Percentiles rank a stretch among this genome's conserved stretches.
These are phyloP conservation scores for Aspergillus awamori DNA, from an alignment of 2,329 filamentous ascomycete genomes.

Conservation along the genomic window DNA sequence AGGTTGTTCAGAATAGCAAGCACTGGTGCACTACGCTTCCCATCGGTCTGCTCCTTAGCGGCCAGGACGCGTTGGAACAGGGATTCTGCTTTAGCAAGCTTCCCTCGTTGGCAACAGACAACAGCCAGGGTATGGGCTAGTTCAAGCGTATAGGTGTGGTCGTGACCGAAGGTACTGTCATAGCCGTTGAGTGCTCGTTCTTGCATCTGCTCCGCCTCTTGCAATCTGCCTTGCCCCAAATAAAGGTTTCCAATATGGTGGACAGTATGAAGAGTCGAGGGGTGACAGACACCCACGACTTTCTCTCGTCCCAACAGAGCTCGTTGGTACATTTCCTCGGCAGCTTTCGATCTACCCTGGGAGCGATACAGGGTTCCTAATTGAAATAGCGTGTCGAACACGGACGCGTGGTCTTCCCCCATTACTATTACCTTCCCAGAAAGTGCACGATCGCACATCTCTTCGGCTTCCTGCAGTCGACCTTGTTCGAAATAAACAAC, in stretches of 20 bases:
- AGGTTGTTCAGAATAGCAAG: background rate
- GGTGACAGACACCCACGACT: conserved; percentile 7
- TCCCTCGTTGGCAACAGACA: background rate
- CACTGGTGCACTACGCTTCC: background rate
- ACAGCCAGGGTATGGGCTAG: background rate
- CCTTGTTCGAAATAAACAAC: conserved; percentile 21
- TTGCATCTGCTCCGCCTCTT: background rate
- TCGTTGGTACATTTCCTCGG: conserved; percentile 27
- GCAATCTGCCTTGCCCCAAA: background rate
- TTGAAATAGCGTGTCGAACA: conserved; percentile 12
- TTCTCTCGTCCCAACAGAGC: conserved; percentile 26
- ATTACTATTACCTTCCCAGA: background rate
- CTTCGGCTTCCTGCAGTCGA: conserved; percentile 1
- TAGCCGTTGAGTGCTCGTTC: conserved; percentile 18
- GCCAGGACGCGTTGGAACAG: background rate
- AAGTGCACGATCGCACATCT: background rate
- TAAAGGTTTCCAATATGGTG: background rate
- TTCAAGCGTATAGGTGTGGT: background rate
- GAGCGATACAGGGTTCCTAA: conserved; percentile 22
- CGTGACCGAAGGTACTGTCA: background rate
- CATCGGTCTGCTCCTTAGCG: background rate
- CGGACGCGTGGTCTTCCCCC: conserved; percentile 3
- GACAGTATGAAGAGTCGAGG: background rate
- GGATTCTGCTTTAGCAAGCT: background rate
- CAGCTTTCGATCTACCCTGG: conserved; percentile 27